phyloP scores from a whole-genome alignment of 1,284 basidiomycete genomes.

The Agroathelia rolfsii region DNA sequence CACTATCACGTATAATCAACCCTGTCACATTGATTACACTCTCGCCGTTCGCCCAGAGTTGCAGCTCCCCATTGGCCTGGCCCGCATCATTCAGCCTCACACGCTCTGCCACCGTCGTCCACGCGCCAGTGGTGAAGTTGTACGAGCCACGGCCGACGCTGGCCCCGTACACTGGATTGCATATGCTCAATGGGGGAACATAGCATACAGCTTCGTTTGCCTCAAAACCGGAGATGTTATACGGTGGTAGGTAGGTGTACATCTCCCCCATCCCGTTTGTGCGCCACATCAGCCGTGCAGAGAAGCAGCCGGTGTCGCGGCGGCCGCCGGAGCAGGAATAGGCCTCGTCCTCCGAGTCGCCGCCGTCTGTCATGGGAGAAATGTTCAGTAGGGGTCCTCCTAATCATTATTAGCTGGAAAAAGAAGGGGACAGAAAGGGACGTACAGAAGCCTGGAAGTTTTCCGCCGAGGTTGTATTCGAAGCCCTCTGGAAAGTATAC shows the following conservation, averaged over 20 bases:
- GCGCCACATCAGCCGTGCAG: conserved; percentile 50
- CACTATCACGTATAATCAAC: conserved; percentile 37
- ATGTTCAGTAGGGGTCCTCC: neutral
- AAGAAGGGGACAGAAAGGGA: conserved; percentile 11
- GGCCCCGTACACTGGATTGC: conserved; percentile 59
- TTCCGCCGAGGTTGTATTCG: conserved; percentile 38
- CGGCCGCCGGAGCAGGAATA: conserved; percentile 43
- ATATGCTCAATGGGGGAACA: conserved; percentile 42
- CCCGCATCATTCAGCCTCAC: conserved; percentile 51
- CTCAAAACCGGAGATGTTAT: conserved; percentile 31
- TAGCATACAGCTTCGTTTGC: conserved; percentile 43
- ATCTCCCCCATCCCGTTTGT: conserved; percentile 40
- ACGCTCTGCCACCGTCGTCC: conserved; percentile 53
- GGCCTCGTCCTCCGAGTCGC: conserved; percentile 32
- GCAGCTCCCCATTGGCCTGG: conserved; percentile 42
- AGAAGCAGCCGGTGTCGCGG: conserved; percentile 38
- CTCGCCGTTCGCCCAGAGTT: conserved; percentile 50
- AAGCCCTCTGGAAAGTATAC: conserved; percentile 50
- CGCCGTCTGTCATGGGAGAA: conserved; percentile 31
- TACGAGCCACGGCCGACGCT: conserved; percentile 64
- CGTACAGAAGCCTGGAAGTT: conserved; percentile 46
- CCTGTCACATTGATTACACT: conserved; percentile 43
- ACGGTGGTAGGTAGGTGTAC: conserved; percentile 48
- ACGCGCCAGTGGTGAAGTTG: conserved; percentile 48
- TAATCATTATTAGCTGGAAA: neutral